Conservation (phyloP, 1,139 yeast genomes). For the Nakaseomyces glabratus region DNA sequence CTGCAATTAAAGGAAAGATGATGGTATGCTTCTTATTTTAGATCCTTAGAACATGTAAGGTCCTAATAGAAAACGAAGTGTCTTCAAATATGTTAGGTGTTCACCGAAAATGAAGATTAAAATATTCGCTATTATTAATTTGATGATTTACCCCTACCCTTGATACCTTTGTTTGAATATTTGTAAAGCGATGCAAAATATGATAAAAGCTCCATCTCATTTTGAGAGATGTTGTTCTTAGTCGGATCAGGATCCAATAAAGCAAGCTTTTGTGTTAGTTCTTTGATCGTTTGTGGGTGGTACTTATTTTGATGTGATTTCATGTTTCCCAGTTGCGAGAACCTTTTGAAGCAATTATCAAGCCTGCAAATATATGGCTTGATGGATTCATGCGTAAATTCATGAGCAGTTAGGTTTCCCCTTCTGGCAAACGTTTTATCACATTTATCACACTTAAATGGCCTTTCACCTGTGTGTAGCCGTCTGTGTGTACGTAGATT, state of each 20-base stretch:
- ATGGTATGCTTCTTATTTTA: no score
- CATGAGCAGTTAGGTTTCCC: constrained; percentile 84
- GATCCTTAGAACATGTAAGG: no score
- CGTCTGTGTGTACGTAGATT: constrained; percentile 81
- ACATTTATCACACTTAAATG: constrained; percentile 72
- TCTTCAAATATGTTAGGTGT: no score
- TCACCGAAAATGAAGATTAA: no score
- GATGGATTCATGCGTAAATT: constrained; percentile 67
- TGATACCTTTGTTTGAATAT: constrained; percentile 81
- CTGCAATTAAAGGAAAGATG: no score
- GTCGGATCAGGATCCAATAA: constrained; percentile 36
- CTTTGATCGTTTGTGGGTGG: constrained; percentile 62
- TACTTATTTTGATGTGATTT: constrained; percentile 91
- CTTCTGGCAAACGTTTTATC: constrained; percentile 72
- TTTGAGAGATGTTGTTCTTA: constrained; percentile 42
- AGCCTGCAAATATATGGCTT: constrained; percentile 75
- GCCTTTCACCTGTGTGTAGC: constrained; percentile 87
- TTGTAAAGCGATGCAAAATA: constrained; percentile 78
- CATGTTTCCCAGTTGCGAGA: constrained; percentile 86
- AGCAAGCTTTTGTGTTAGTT: constrained; percentile 53
- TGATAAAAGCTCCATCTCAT: constrained; percentile 58
- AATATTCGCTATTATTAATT: no score
- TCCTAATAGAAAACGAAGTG: no score
- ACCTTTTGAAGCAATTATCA: constrained; percentile 75
- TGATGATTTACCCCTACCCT: constrained; percentile 69